phyloP scores from a whole-genome alignment of 441 rosid species.

The Breynia disticha region DNA sequence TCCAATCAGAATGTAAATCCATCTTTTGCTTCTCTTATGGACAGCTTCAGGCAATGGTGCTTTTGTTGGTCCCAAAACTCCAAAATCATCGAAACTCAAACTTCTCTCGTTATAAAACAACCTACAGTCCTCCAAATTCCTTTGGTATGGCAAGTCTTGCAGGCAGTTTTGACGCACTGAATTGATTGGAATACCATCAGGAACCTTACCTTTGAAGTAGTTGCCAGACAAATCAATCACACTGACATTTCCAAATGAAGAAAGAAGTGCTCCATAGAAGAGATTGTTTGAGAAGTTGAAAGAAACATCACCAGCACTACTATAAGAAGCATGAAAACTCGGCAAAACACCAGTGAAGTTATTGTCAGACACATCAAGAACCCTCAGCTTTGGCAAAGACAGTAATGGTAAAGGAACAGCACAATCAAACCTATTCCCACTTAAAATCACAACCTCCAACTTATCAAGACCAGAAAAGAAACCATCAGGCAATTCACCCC shows the following conservation, averaged over 20 bases:
- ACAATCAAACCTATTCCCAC: constrained; percentile 44
- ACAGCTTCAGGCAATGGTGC: constrained; percentile 26
- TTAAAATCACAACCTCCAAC: constrained; percentile 43
- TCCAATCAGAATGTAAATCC: constrained; percentile 47
- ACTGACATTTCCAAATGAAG: constrained; percentile 30
- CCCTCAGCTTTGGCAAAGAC: constrained; percentile 39
- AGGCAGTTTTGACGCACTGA: constrained; percentile 57
- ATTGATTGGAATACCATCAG: constrained; percentile 22
- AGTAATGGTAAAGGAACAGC: constrained; percentile 34
- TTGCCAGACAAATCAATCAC: constrained; percentile 57
- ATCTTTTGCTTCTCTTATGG: constrained; percentile 32
- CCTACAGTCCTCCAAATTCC: constrained; percentile 45
- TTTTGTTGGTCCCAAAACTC: constrained; percentile 31
- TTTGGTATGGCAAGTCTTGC: constrained; percentile 38
- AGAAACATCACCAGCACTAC: constrained; percentile 19
- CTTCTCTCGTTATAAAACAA: constrained; percentile 50
- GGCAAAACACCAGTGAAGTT: constrained; percentile 60
- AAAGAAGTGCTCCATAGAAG: constrained; percentile 57
- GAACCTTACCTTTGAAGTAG: constrained; percentile 67
- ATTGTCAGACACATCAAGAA: constrained; percentile 62
- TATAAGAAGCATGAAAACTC: constrained; percentile 17
- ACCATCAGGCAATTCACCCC: constrained; percentile 38
- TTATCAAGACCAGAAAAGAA: constrained; percentile 38
- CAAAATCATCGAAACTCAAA: constrained; percentile 47
- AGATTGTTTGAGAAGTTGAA: constrained; percentile 63